Percentiles rank a stretch among this genome's conserved stretches.
Evolutionary conservation across 768 basidiomycete species (phyloP).

Genomic region (Amanita pseudoporphyria): DNA sequence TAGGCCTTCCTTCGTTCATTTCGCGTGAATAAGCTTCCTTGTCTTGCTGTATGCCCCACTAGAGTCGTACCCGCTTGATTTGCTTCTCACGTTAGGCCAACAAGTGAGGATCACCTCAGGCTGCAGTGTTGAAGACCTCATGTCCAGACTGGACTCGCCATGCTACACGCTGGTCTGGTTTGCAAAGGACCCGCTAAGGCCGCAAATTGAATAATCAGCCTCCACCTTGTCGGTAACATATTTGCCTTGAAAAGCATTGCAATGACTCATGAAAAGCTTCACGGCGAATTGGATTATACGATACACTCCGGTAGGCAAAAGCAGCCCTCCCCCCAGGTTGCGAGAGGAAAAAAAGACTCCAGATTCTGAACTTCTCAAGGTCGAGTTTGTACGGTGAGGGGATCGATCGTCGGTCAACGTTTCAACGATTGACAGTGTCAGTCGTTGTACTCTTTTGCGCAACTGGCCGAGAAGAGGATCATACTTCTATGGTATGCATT

Average conservation of each 20-base stretch:
- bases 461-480: background rate
- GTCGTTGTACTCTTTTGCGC: background rate
- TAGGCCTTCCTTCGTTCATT: background rate
- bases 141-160: slow-evolving; percentile 1
- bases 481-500: background rate
- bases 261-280: background rate
- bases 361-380: slow-evolving; percentile 6
- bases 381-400: background rate
- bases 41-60: slow-evolving; percentile 1
- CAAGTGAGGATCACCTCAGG: slow-evolving; percentile 7
- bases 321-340: background rate
- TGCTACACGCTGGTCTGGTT: background rate
- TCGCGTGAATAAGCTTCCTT: background rate
- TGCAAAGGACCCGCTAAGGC: background rate
- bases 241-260: background rate
- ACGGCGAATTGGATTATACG: background rate
- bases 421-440: slow-evolving; percentile 3
- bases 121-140: background rate
- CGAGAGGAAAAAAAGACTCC: background rate
- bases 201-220: background rate
- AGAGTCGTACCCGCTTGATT: slow-evolving; percentile 5
- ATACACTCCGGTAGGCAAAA: background rate
- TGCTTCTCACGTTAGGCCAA: slow-evolving; percentile 4
- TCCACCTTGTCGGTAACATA: background rate
- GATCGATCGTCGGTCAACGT: slow-evolving; percentile 6